Evolutionary conservation across 805 yeast genomes (phyloP).

Genomic region (Lachancea sp.): DNA sequence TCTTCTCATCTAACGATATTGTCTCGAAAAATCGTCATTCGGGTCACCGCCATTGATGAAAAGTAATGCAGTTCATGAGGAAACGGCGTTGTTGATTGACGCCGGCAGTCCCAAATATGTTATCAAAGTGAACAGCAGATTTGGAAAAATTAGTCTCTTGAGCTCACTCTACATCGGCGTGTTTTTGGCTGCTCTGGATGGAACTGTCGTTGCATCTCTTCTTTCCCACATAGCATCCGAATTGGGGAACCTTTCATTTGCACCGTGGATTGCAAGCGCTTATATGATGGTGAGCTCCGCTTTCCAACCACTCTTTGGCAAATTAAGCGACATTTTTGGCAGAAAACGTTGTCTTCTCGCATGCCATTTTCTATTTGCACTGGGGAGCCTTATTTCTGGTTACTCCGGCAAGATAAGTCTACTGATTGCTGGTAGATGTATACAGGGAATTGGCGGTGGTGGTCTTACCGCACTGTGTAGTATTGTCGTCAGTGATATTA

Average conservation of each 20-base stretch:
- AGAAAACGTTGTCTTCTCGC: slow-evolving; percentile 6
- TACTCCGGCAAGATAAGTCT: background rate
- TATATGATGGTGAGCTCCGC: slow-evolving; percentile 7
- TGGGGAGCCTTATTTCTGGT: slow-evolving; percentile 8
- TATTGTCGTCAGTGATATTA: slow-evolving; percentile 8
- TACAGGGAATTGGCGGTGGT: slow-evolving; percentile 10
- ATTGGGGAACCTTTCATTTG: slow-evolving; percentile 6
- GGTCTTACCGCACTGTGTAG: slow-evolving; percentile 8
- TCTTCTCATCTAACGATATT: too few species aligned
- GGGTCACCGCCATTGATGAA: too few species aligned
- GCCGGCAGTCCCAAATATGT: too few species aligned
- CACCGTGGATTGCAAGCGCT: slow-evolving; percentile 9
- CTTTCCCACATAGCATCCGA: slow-evolving; percentile 10
- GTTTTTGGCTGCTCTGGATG: slow-evolving; percentile 10
- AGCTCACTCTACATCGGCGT: slow-evolving; percentile 9
- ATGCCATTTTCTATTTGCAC: slow-evolving; percentile 7
- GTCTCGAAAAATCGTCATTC: too few species aligned
- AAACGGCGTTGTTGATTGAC: too few species aligned
- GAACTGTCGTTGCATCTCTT: slow-evolving; percentile 10
- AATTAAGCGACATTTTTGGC: slow-evolving; percentile 8
- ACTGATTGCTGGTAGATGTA: slow-evolving; percentile 6
- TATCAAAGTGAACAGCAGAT: too few species aligned
- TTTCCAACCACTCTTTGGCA: slow-evolving; percentile 11
- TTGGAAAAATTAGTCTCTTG: background rate
- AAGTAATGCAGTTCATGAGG: too few species aligned